Evolutionary conservation across 2,329 filamentous ascomycete species (phyloP).

Genomic region (Curvularia eragrostidis): DNA sequence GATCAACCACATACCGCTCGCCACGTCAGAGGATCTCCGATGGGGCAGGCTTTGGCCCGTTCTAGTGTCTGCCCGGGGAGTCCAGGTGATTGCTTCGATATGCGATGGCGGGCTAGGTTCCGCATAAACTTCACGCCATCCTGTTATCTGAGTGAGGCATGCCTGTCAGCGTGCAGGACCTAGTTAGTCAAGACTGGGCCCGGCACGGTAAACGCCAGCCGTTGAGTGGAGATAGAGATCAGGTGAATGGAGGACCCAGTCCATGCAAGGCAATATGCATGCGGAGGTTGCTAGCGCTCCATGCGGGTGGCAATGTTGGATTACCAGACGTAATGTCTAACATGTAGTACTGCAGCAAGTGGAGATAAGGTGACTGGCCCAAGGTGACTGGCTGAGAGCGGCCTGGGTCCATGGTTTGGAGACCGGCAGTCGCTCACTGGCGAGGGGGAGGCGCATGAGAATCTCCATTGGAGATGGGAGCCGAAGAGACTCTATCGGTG

Average conservation of each 20-base stretch:
- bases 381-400: constrained; percentile 53
- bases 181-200: constrained; percentile 51
- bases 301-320: constrained; percentile 45
- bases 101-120: constrained; percentile 53
- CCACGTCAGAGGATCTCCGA: constrained; percentile 62
- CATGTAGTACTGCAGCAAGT: constrained; percentile 49
- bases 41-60: constrained; percentile 55
- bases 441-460: constrained; percentile 37
- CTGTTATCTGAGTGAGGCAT: constrained; percentile 51
- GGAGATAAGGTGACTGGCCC: constrained; percentile 59
- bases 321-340: constrained; percentile 46
- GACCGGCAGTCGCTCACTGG: constrained; percentile 41
- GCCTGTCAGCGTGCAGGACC: constrained; percentile 52
- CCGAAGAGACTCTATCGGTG: constrained; percentile 35
- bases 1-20: constrained; percentile 55
- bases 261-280: constrained; percentile 50
- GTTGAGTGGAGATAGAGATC: constrained; percentile 50
- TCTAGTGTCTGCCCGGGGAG: constrained; percentile 53
- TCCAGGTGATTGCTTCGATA: constrained; percentile 54
- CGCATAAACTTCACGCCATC: constrained; percentile 54
- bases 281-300: constrained; percentile 45
- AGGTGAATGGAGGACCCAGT: constrained; percentile 47
- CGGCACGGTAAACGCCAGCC: constrained; percentile 48
- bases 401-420: constrained; percentile 37
- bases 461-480: constrained; percentile 33